Evolutionary conservation across 1,139 yeast genomes (phyloP).

Genomic region (Lodderomyces oxycetoniae): DNA sequence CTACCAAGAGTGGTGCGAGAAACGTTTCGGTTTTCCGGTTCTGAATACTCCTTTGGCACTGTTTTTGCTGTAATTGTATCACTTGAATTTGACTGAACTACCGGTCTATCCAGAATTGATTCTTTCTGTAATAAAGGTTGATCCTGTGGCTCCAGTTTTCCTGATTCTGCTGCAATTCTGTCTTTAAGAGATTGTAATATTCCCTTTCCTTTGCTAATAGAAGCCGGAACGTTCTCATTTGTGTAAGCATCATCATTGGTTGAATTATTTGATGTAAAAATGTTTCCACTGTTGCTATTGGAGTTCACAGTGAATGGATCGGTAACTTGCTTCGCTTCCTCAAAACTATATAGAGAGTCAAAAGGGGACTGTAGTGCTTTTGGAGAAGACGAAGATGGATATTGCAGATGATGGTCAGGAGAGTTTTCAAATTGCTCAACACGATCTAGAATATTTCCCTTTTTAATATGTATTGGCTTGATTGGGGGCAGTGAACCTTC

Average conservation of each 20-base stretch:
- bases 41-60: slow-evolving; percentile 1
- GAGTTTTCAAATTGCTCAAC: slow-evolving; percentile 39
- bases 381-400: slow-evolving; percentile 6
- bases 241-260: slow-evolving; percentile 9
- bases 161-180: slow-evolving; percentile 19
- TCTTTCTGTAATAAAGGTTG: too few relatives aligned
- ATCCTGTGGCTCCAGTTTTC: too few relatives aligned
- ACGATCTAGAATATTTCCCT: slow-evolving; percentile 30
- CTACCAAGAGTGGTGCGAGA: too few relatives aligned
- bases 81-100: too few relatives aligned
- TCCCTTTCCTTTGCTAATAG: slow-evolving; percentile 23
- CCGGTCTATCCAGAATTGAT: too few relatives aligned
- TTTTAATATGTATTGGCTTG: slow-evolving; percentile 7
- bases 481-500: slow-evolving; percentile 7
- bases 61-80: too few relatives aligned
- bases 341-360: slow-evolving; percentile 9
- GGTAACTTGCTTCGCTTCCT: slow-evolving; percentile 13
- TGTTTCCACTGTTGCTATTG: not conserved
- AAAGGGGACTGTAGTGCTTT: slow-evolving; percentile 2
- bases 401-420: slow-evolving; percentile 2
- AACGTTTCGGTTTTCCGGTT: slow-evolving; percentile 1
- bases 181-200: slow-evolving; percentile 35
- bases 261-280: slow-evolving; percentile 9
- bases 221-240: slow-evolving; percentile 1
- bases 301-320: slow-evolving; percentile 16